These are phyloP conservation scores for Xerocomus brunneocitrinus DNA, from an alignment of 768 basidiomycete species.

Conservation along the genomic window DNA sequence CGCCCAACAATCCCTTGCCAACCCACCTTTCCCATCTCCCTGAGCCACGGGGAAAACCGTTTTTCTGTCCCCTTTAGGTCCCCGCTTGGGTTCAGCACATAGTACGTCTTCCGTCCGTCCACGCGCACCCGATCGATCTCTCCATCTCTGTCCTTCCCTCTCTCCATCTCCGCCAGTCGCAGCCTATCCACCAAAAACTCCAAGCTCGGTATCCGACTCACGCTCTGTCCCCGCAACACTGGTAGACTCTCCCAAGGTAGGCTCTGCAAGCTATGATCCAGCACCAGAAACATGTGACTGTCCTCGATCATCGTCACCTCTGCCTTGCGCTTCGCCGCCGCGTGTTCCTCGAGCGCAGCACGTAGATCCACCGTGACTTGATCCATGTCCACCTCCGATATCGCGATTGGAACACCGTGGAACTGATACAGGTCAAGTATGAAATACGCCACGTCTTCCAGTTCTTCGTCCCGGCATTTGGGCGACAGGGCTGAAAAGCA, in stretches of 20 bases:
- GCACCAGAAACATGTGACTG: constrained; percentile 79
- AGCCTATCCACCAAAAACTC: constrained; percentile 86
- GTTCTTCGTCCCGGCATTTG: constrained; percentile 84
- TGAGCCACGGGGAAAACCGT: constrained; percentile 75
- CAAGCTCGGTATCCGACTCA: constrained; percentile 89
- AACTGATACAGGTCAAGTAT: constrained; percentile 92
- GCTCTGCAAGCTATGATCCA: constrained; percentile 85
- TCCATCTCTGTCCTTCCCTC: constrained; percentile 13
- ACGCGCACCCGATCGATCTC: constrained; percentile 48
- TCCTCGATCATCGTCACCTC: constrained; percentile 35
- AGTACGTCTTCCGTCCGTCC: constrained; percentile 69
- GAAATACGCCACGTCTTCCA: constrained; percentile 94
- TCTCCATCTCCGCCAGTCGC: constrained; percentile 50
- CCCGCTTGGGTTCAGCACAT: constrained; percentile 87
- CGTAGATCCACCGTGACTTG: constrained; percentile 88
- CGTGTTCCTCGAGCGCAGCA: constrained; percentile 67
- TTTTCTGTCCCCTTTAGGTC: constrained; percentile 83
- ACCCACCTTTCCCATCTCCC: constrained; percentile 63
- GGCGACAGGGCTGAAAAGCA: constrained; percentile 84
- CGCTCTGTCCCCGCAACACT: constrained; percentile 71
- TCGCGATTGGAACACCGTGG: constrained; percentile 82
- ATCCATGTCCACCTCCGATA: constrained; percentile 88
- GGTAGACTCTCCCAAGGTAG: constrained; percentile 97
- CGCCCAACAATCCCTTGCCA: constrained; percentile 83
- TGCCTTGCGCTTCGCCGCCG: constrained; percentile 34